Evolutionary conservation across 805 yeast species (phyloP).

Genomic region (Saturnispora sanitii): DNA sequence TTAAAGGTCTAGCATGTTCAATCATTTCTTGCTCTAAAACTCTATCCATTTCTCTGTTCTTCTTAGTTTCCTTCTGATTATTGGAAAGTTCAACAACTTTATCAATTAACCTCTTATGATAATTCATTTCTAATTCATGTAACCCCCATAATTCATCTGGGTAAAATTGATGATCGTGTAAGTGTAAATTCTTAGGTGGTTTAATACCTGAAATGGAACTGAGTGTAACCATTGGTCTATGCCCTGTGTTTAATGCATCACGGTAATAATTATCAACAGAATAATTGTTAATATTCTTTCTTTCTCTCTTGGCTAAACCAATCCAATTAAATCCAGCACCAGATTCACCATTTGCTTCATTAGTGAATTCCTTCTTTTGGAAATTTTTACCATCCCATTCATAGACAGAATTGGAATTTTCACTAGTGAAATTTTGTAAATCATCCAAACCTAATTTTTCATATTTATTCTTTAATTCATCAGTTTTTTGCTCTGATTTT

Average conservation of each 20-base stretch:
- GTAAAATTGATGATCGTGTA: slow-evolving; percentile 87
- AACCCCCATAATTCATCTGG: slow-evolving; percentile 68
- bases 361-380: slow-evolving; percentile 46
- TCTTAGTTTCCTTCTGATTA: slow-evolving; percentile 32
- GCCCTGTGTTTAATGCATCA: slow-evolving; percentile 54
- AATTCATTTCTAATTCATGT: slow-evolving; percentile 72
- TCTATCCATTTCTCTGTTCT: slow-evolving; percentile 18
- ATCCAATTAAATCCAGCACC: slow-evolving; percentile 59
- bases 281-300: slow-evolving; percentile 59
- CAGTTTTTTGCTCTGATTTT: slow-evolving; percentile 55
- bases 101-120: slow-evolving; percentile 57
- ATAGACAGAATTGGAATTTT: slow-evolving; percentile 50
- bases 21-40: slow-evolving; percentile 61
- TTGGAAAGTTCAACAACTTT: slow-evolving; percentile 55
- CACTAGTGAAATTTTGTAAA: slow-evolving; percentile 59
- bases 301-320: slow-evolving; percentile 75
- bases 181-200: slow-evolving; percentile 74
- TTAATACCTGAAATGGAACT: slow-evolving; percentile 39
- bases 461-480: slow-evolving; percentile 51
- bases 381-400: slow-evolving; percentile 86
- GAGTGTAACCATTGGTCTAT: slow-evolving; percentile 33
- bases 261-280: slow-evolving; percentile 68
- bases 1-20: slow-evolving; percentile 66
- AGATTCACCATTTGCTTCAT: slow-evolving; percentile 33
- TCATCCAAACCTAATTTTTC: slow-evolving; percentile 65